Conservation (phyloP, 192 early-diverging fungal species). For the Dissophora globulifera region DNA sequence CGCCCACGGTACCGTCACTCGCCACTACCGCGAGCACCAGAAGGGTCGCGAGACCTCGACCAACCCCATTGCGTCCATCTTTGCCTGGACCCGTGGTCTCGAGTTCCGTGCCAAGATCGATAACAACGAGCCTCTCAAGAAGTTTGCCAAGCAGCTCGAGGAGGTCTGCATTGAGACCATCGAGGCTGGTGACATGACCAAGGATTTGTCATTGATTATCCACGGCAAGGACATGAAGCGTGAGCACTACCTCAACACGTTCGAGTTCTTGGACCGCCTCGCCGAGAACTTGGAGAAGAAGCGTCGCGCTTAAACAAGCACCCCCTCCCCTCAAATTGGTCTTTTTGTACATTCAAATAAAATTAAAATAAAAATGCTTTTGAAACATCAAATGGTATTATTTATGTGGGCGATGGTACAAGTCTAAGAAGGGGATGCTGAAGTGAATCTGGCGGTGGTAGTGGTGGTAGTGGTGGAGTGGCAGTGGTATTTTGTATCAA, state of each 20-base stretch:
- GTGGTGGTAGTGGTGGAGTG: no score
- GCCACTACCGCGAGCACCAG: constrained; percentile 97
- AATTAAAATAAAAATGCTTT: not conserved
- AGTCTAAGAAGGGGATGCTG: not conserved
- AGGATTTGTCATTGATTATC: constrained; percentile 97
- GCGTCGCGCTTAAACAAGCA: constrained; percentile 31
- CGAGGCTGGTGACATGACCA: constrained; percentile 91
- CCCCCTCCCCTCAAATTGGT: not conserved
- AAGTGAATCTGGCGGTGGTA: no score
- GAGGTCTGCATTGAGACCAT: constrained; percentile 91
- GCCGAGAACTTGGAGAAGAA: constrained; percentile 70
- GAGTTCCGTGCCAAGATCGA: constrained; percentile 97
- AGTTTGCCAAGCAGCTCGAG: constrained; percentile 87
- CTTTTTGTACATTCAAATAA: no score
- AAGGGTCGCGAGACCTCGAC: constrained; percentile 95
- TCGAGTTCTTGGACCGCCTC: constrained; percentile 91
- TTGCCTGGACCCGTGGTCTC: constrained; percentile 95
- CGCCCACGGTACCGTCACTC: constrained; percentile 97
- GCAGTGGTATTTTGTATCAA: no score
- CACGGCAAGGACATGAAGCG: constrained; percentile 86
- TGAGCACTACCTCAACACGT: constrained; percentile 88
- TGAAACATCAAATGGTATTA: no score
- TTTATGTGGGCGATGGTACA: not conserved
- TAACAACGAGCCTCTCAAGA: constrained; percentile 75
- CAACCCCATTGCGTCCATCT: constrained; percentile 98